These are phyloP conservation scores for Gossypium trilobum DNA, from an alignment of 441 rosid species.

Conservation along the genomic window DNA sequence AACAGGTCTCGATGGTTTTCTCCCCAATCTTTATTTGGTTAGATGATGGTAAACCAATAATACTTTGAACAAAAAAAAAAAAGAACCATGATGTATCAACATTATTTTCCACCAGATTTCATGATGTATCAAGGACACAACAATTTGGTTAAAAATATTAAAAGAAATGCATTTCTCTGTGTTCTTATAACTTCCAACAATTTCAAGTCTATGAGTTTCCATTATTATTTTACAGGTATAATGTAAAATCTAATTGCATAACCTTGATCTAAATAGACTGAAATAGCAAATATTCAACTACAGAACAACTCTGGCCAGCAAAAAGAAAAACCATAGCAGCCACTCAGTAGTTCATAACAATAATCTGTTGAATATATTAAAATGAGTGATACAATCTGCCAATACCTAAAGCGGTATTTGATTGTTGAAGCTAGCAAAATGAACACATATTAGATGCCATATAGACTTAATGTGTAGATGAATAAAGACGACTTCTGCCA, in stretches of 20 bases:
- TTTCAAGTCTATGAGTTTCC: not conserved
- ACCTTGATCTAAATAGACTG: not conserved
- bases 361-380: conserved; percentile 4
- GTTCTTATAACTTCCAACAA: not conserved
- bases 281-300: not conserved
- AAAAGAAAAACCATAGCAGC: not conserved
- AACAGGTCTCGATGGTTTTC: not conserved
- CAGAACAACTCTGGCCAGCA: not conserved
- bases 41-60: not conserved
- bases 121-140: not conserved
- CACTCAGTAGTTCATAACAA: not conserved
- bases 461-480: not conserved
- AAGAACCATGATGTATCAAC: not conserved
- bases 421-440: not conserved
- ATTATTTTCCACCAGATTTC: not conserved
- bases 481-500: not conserved
- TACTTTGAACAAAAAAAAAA: not conserved
- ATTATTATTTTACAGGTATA: not conserved
- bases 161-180: not conserved
- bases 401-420: not conserved
- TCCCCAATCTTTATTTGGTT: not conserved
- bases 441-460: not conserved
- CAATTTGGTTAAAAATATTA: not conserved
- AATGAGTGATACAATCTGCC: not conserved
- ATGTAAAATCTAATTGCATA: not conserved